Evolutionary conservation across 192 early-diverging fungal species (phyloP), one percentile per base, ranked within the genome.

Genomic region (Mortierella claussenii): DNA sequence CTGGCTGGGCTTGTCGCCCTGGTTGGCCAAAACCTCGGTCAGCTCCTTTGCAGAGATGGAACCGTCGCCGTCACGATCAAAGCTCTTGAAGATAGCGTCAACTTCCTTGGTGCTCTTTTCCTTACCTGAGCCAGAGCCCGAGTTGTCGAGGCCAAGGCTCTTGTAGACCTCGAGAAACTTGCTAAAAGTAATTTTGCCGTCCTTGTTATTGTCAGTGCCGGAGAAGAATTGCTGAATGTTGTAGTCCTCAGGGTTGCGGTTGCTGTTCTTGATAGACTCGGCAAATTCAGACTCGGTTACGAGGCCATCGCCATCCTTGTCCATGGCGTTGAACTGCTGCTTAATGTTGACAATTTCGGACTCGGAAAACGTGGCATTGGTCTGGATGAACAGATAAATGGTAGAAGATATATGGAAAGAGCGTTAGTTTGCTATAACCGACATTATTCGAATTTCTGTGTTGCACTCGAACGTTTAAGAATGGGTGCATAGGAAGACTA

Each of bases 181-280:
- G n/a, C 82, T 82, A 60, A 84, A 82, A 67, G 78, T 87, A 54
- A 91, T 85, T 51, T 86, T 85, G 57, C 90, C 90, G 55, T 92
- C 89, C 24, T 85, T 89, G 69, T 92, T 88, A 21, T 82, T 61
- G 63, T 92, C 92, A 0, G 89, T 86, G 55, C 88, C 81, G 50
- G 86, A 83, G 54, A 92, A 88, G 85, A 90, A 90, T 53, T 86
- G 86, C 65, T 89, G 82, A 1, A 90, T 54, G 48, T 94, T 91
- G 62, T 90, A 84, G 26, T 89, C 81, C 11, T 87, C 86, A 5
- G 89, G 80, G 53, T 83, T 84, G 28, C 89, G 85, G 51, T 88
- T 88, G n/a, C 86, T 33, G 26, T 69, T 48, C 56, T 63, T 50
- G 20, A 82, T 52, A 11, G 78, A 59, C 2, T 26, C 42, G 11